Conservation (phyloP, 202 grass and related monocot genomes). For the Saccharum hybrid region DNA sequence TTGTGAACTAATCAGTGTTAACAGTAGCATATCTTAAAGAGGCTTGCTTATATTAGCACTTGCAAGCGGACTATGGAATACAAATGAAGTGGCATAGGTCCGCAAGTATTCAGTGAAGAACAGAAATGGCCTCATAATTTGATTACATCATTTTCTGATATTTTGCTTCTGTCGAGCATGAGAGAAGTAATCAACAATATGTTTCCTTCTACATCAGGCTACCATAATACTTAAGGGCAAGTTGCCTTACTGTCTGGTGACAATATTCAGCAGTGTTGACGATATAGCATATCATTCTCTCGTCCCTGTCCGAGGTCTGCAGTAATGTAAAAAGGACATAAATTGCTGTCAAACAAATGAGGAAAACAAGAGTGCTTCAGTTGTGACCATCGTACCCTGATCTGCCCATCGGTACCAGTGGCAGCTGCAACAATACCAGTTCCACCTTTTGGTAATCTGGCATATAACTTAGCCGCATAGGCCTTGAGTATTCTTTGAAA, state of each 20-base stretch:
- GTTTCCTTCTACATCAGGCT: conserved; percentile 29
- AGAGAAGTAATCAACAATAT: neutral
- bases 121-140: conserved; percentile 12
- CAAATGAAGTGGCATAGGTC: conserved; percentile 15
- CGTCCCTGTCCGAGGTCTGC: conserved; percentile 95
- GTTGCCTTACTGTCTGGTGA: conserved; percentile 84
- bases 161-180: conserved; percentile 28
- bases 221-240: conserved; percentile 27
- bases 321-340: conserved; percentile 47
- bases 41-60: conserved; percentile 14
- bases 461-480: conserved; percentile 86
- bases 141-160: conserved; percentile 23
- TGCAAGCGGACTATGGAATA: neutral
- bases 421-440: conserved; percentile 96
- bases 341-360: conserved; percentile 30
- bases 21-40: conserved; percentile 25
- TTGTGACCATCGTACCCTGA: conserved; percentile 61
- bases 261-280: conserved; percentile 99
- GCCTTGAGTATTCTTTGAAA: conserved; percentile 97
- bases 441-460: conserved; percentile 92
- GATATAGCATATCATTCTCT: conserved; percentile 99
- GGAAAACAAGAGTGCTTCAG: conserved; percentile 36
- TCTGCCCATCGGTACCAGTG: conserved; percentile 93
- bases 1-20: conserved; percentile 25
- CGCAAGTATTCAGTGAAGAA: conserved; percentile 34